Evolutionary conservation across 768 basidiomycete genomes (phyloP), one percentile per base, ranked within the genome.

Genomic region (Phanerodontia chrysosporium): DNA sequence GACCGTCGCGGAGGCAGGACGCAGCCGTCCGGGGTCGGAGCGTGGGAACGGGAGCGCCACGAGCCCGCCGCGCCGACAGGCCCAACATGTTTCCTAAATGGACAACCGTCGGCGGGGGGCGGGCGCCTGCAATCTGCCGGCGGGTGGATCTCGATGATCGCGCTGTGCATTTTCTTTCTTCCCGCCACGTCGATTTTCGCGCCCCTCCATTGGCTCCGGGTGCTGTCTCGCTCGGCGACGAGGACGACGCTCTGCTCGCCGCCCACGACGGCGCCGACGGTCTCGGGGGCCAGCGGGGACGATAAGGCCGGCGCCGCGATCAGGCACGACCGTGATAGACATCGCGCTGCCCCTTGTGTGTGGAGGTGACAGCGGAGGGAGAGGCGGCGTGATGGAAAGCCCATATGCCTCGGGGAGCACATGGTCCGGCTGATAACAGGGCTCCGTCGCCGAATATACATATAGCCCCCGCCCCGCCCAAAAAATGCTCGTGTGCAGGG

Each of bases 401-500:
- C n/a, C 51, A 51, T 51, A 51, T 51, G 51, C 51, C 22, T 29
- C 51, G 21, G 46, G 14, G 51, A 8, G 32, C 51, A 51, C 51
- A 51, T 51, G 51, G 25, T 51, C n/a, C n/a, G 25, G 13, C 13
- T 35, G 51, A 51, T 51, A 51, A 51, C 28, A 45, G 44, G 22
- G 39, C 39, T 18, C 18, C 9, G 3, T 18, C 12, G 48, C 24
- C 22, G 48, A 28, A 27, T 35, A 36, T 51, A 51, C 51, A 35
- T 51, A 51, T 51, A 51, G 13, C 32, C 51, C 30, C 29, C 30
- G 14, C 29, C 16, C 24, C 22, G 24, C 9, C 5, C 13, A 35
- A 51, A 51, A 28, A 22, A 22, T 30, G 29, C 51, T 36, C 51
- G 51, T 51, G 51, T 36, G 48, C 51, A 51, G 51, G 32, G 51